Evolutionary conservation across 1,284 basidiomycete species (phyloP), one percentile per base, ranked within the genome.

Genomic region (Ustilago hordei): DNA sequence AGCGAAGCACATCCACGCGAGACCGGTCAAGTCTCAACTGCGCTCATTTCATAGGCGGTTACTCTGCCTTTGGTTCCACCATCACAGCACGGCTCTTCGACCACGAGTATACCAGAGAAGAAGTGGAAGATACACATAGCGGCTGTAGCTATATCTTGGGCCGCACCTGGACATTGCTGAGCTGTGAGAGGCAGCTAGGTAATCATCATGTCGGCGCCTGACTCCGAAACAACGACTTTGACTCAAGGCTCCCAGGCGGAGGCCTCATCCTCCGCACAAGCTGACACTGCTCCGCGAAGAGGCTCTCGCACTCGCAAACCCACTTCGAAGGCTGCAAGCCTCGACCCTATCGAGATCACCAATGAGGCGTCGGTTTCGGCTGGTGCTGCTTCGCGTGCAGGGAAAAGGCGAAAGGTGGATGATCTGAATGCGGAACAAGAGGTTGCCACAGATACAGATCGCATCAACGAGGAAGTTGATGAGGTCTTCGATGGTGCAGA

Each of bases 301-400:
- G 65, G 70, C n/a, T 45, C 55, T 13, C 70, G 70, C 8, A 36
- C 70, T 19, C 70, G 70, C 19, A 73, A 61, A 28, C 70, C 61
- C 5, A 73, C 70, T 11, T 64, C 65, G 8, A 68, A 57, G 34
- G 70, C 70, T 50, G 70, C 70, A 31, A 65, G 70, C 5, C 58
- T 73, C 1, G 70, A 73, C 31, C 41, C 43, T 12, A 48, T 39
- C 45, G 61, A 64, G 39, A 38, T 38, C 7, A 23, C 61, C 47
- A 60, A 59, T 32, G 48, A 50, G 31, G 56, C 64, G 38, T 28
- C 47, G 23, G n/a, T 19, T 23, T 31, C 47, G 13, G 1, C 39
- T 43, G 13, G 39, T 41, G 31, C 28, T 31, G 23, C 48, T 15
- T 17, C 65, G 32, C 64, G 65, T 57, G 41, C 61, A 9, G 32